These are phyloP conservation scores for Colletotrichum eremochloae DNA, from an alignment of 2,329 filamentous ascomycete genomes.

Conservation along the genomic window DNA sequence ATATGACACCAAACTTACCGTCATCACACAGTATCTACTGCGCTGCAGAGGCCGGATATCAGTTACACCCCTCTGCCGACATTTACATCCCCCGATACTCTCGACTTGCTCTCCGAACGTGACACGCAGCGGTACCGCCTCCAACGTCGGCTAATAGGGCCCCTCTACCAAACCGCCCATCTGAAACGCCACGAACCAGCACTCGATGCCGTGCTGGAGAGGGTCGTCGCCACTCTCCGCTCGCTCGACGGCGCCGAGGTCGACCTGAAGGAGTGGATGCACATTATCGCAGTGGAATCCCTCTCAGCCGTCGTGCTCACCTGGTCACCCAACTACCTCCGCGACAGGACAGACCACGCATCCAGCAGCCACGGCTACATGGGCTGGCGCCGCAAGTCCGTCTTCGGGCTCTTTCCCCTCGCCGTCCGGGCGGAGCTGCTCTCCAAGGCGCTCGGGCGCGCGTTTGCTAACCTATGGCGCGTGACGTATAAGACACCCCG, in stretches of 20 bases:
- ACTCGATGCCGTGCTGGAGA: slow-evolving; percentile 57
- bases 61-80: slow-evolving; percentile 49
- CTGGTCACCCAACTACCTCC: slow-evolving; percentile 65
- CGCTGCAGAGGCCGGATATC: slow-evolving; percentile 57
- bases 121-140: slow-evolving; percentile 61
- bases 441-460: slow-evolving; percentile 52
- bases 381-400: slow-evolving; percentile 65
- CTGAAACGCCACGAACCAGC: slow-evolving; percentile 57
- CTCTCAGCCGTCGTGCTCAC: slow-evolving; percentile 64
- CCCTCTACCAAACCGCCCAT: slow-evolving; percentile 59
- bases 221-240: slow-evolving; percentile 53
- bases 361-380: slow-evolving; percentile 63
- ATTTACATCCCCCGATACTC: slow-evolving; percentile 55
- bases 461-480: slow-evolving; percentile 59
- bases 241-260: slow-evolving; percentile 55
- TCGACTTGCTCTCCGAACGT: slow-evolving; percentile 66
- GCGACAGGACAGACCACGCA: slow-evolving; percentile 58
- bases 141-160: slow-evolving; percentile 64
- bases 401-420: slow-evolving; percentile 64
- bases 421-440: slow-evolving; percentile 56
- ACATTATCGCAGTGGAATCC: slow-evolving; percentile 66
- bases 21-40: slow-evolving; percentile 57
- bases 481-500: slow-evolving; percentile 60
- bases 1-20: background rate
- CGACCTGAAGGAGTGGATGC: slow-evolving; percentile 69